Base-by-base conservation (phyloP, 192 early-diverging fungal species). In the Rhizoclosmatium sp. region DNA sequence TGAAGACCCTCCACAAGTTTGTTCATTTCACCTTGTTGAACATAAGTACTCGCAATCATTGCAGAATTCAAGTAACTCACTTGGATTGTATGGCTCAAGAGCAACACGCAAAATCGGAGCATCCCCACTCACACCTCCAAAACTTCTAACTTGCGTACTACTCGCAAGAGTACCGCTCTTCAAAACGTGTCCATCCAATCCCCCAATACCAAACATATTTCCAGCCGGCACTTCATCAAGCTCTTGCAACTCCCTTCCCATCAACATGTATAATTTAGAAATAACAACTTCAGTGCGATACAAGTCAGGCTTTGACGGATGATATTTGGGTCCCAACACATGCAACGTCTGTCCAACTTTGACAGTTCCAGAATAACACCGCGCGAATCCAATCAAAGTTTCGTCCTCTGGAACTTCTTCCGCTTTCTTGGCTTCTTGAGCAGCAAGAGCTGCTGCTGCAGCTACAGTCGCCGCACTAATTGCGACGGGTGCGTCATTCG, bases 21-120 rank as follows among this genome's bases (percentile, higher is more conserved):
- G 46, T 84, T 73, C 92, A 99, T 97, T 70, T 98, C 92, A 31
- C 91, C 89, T 76, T 58, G 62, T 10, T 2, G 4, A 72, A 45
- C n/a, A 48, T 65, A 65, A 42, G 70, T 59, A n/a, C 46, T 23
- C 46, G 75, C 23, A 47, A 48, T n/a, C 42, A 51, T 47, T 68
- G 48, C 0, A 10, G 39, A 62, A 61, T 41, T 19, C n/a, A 31
- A 80, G 56, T 23, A 68, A 66, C 78, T 54, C 82, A 89, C 91
- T 87, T 54, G 96, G 95, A 66, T 96, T 93, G n/a, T 84, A 86
- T 0, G 98, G 97, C 65, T 99, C 97, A 46, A 99, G 72, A 2
- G 98, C 98, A 44, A 98, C 97, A 3, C 98, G 93, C 66, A 99
- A 92, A 83, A 99, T 99, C 2, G 98, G 97, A 7, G 96, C 87